phyloP scores from a whole-genome alignment of 345 rosid genomes.

The Erucastrum elatum region DNA sequence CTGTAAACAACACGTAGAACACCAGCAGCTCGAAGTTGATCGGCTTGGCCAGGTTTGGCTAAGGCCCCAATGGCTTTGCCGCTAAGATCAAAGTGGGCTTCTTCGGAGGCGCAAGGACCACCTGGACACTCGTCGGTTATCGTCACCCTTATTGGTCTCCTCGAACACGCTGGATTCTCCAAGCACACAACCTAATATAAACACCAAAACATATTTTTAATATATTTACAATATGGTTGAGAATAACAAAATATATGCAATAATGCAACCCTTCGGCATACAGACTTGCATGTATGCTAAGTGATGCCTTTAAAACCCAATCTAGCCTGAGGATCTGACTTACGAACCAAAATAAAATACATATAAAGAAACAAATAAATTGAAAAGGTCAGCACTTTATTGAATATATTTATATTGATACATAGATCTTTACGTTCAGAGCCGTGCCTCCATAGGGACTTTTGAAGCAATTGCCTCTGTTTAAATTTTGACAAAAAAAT shows the following conservation, averaged over 20 bases:
- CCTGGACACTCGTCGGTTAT: conserved; percentile 75
- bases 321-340: background rate
- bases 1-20: conserved; percentile 48
- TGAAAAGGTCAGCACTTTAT: background rate
- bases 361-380: background rate
- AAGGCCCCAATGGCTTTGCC: conserved; percentile 53
- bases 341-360: background rate
- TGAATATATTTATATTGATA: background rate
- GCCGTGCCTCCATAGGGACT: too few species aligned
- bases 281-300: background rate
- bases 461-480: too few species aligned
- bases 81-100: conserved; percentile 54
- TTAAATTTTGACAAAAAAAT: too few species aligned
- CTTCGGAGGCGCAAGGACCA: conserved; percentile 42
- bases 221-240: background rate
- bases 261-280: background rate
- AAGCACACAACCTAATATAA: conserved; percentile 57
- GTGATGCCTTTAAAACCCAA: background rate
- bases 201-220: background rate
- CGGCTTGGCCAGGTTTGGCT: conserved; percentile 61
- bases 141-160: conserved; percentile 53
- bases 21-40: conserved; percentile 59
- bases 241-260: background rate
- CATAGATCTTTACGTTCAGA: background rate
- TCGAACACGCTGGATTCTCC: conserved; percentile 58